Evolutionary conservation across 2,329 filamentous ascomycete genomes (phyloP), one percentile per base, ranked within the genome.

Genomic region (Chrysoporthe puriensis): DNA sequence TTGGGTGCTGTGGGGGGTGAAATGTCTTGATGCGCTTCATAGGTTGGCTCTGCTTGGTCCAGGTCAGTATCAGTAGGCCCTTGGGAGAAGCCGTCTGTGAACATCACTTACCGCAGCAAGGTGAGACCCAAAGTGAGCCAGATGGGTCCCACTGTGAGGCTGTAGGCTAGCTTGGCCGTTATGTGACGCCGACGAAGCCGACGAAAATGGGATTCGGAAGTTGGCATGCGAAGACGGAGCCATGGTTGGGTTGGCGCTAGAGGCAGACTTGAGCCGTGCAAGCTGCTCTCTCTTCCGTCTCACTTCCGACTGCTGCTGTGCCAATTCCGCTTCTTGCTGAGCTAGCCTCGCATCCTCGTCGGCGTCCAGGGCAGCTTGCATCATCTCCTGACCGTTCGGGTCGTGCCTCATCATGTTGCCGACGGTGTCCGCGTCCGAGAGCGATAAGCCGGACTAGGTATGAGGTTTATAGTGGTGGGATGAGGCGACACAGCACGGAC

Each of bases 11-110:
- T 1, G 50, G 50, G 9, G 57, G 42, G 66, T 76, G 74, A 11
- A 70, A 71, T 4, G 75, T 77, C 67, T 76, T 76, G 26, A 74
- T 72, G 16, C 74, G 71, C 67, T 77, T 76, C 74, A 77, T 75
- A 2, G 21, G 4, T 11, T 61, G 59, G 14, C 59, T 46, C 7
- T 44, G 43, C 18, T 34, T 43, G 72, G 74, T 59, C 63, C 42
- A 63, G 34, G 18, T 13, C 18, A 32, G 61, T 26, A 46, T 62
- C 4, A 65, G 36, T 32, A 18, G 44, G 59, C 34, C 50, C 46
- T 65, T 64, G 44, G 61, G 43, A n/a, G 63, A 2, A 64, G 56
- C 42, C n/a, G 36, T 59, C 2, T 26, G n/a, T 16, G n/a, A 44
- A 42, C 54, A 34, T 43, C n/a, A 57, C 66, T 66, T 68, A 68